Evolutionary conservation across 2,329 filamentous ascomycete genomes (phyloP).

Genomic region (Phoma herbarum): DNA sequence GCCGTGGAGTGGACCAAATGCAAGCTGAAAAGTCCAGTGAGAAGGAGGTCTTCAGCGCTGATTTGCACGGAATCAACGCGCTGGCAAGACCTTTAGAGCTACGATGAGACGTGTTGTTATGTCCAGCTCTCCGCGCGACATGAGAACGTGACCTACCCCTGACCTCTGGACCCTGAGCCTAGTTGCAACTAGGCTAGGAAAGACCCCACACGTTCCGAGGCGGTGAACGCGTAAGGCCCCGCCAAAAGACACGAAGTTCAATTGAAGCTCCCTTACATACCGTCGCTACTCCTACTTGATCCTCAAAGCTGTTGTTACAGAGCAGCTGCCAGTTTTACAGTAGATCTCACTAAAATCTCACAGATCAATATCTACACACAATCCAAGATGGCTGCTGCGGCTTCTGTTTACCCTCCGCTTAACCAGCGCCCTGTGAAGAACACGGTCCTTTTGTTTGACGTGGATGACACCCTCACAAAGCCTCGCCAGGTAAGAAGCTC

Average conservation of each 20-base stretch:
- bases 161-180: slow-evolving; percentile 19
- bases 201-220: slow-evolving; percentile 32
- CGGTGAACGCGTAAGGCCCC: slow-evolving; percentile 35
- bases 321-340: neutral
- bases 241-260: slow-evolving; percentile 30
- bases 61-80: too few relatives aligned
- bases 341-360: neutral
- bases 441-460: slow-evolving; percentile 95
- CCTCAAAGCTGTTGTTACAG: neutral
- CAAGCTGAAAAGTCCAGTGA: too few relatives aligned
- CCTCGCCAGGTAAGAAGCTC: slow-evolving; percentile 70
- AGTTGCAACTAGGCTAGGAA: slow-evolving; percentile 21
- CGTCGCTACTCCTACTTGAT: neutral
- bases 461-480: slow-evolving; percentile 89
- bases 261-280: slow-evolving; percentile 24
- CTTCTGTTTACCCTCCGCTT: slow-evolving; percentile 73
- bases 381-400: slow-evolving; percentile 53
- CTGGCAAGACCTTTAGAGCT: too few relatives aligned
- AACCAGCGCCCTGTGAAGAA: slow-evolving; percentile 86
- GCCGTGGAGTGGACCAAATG: too few relatives aligned
- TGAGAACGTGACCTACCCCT: slow-evolving; percentile 8
- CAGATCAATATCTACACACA: neutral
- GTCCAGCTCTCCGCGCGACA: too few relatives aligned
- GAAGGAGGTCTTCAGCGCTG: too few relatives aligned
- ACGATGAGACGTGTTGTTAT: too few relatives aligned